Conservation (phyloP, 352 stramenopile species). For the Blastocystis sp. region DNA sequence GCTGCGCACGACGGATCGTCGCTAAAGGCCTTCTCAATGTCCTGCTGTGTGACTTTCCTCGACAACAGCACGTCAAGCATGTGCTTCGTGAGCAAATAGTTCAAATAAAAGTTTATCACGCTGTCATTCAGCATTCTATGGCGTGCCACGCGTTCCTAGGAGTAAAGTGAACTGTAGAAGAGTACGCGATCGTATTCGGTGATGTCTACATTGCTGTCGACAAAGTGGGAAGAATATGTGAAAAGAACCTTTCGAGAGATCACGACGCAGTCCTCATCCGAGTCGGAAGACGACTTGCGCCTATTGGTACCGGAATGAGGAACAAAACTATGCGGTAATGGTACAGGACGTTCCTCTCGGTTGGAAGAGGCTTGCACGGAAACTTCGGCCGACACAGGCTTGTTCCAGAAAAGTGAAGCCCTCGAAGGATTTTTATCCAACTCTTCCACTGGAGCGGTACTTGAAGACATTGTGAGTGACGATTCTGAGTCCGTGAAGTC, state of each 20-base stretch:
- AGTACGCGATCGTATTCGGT: slow-evolving; percentile 16
- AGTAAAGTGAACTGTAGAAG: neutral
- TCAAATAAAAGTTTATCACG: slow-evolving; percentile 51
- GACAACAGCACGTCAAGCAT: neutral
- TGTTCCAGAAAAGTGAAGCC: neutral
- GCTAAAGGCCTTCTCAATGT: neutral
- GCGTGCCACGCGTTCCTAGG: neutral
- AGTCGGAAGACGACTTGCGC: neutral
- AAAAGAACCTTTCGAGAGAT: slow-evolving; percentile 41
- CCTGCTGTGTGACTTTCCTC: neutral
- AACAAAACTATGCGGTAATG: neutral
- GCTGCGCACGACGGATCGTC: neutral
- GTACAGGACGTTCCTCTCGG: neutral
- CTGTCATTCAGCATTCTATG: slow-evolving; percentile 15
- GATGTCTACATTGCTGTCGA: slow-evolving; percentile 5
- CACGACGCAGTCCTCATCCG: neutral
- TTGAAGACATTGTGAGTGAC: too few relatives aligned
- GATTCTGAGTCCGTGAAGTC: too few relatives aligned
- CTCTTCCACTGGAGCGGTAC: neutral
- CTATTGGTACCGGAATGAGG: neutral
- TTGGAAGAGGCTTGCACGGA: neutral
- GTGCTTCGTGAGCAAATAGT: slow-evolving; percentile 13
- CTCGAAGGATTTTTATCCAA: neutral
- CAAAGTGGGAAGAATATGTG: neutral
- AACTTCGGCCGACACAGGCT: too few relatives aligned